phyloP scores from a whole-genome alignment of 1,139 yeast genomes.

The Suhomyces maxii region DNA sequence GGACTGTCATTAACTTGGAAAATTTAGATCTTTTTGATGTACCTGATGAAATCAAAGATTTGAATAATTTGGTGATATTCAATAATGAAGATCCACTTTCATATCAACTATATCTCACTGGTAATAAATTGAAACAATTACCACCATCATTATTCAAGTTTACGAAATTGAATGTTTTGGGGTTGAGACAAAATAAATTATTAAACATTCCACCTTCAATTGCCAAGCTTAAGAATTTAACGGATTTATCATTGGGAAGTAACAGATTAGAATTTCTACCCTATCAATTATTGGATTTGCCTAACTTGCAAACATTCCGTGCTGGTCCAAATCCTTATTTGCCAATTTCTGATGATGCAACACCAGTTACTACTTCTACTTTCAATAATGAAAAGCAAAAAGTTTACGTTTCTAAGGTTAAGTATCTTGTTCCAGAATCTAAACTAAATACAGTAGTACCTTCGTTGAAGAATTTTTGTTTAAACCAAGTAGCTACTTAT shows the following conservation, averaged over 20 bases:
- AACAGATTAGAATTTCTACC: conserved; percentile 57
- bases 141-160: conserved; percentile 54
- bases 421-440: conserved; percentile 13
- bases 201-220: conserved; percentile 54
- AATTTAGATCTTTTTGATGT: conserved; percentile 41
- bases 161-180: conserved; percentile 51
- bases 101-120: conserved; percentile 49
- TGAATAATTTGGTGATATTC: conserved; percentile 47
- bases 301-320: conserved; percentile 44
- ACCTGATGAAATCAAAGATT: conserved; percentile 58
- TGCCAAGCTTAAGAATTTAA: conserved; percentile 40
- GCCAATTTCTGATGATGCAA: conserved; percentile 31
- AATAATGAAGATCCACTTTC: conserved; percentile 31
- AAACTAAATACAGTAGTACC: conserved; percentile 21
- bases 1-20: conserved; percentile 43
- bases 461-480: conserved; percentile 41
- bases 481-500: conserved; percentile 46
- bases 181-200: conserved; percentile 53
- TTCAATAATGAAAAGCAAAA: conserved; percentile 14
- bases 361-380: conserved; percentile 15
- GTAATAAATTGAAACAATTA: conserved; percentile 50
- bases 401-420: conserved; percentile 29
- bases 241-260: conserved; percentile 51
- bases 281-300: conserved; percentile 49
- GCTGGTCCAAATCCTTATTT: conserved; percentile 49